Base-by-base conservation (phyloP, 2,329 filamentous ascomycete species). In the Fusarium sp. region DNA sequence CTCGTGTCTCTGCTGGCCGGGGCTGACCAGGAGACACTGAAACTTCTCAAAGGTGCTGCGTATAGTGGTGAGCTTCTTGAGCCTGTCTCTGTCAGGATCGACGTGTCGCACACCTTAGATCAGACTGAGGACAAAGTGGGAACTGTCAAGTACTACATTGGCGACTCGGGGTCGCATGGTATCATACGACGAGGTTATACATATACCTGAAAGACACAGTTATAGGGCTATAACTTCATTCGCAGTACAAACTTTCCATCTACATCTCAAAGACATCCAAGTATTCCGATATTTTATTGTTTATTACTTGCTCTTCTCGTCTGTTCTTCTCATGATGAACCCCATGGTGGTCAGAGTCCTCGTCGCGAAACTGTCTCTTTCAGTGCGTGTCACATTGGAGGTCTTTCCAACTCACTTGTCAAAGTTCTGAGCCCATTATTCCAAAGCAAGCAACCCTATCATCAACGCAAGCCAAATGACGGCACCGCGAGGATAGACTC, bases 341-440 rank as follows among this genome's bases (percentile, higher is more conserved):
- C 52, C 52, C 17, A 55, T 24, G 5, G 22, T 34, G 10, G 4
- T 55, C 22, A 55, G 26, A 22, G 9, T 11, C 14, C 15, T 33
- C 15, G 24, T 21, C 19, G 8, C 13, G 17, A 22, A n/a, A 19
- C 52, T 46, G 8, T 7, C 15, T 17, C 6, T n/a, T 13, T 46
- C 17, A 55, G 52, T 31, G 14, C 4, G 5, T 22, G 10, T 21
- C n/a, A 28, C 2, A 7, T 26, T 6, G 31, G 26, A 6, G 6
- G 9, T n/a, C 2, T 14, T 15, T 8, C 26, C 3, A 33, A 49
- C 53, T 31, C 11, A 56, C 43, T 49, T 56, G 31, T 56, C 43
- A 56, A 39, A 49, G 7, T 49, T 24, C 10, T 39, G 36, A 5
- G 43, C 53, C 53, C 53, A 56, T 5, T 21, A 19, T 4, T 56